phyloP scores from a whole-genome alignment of 306 rosid species.

The Castanea sativa region DNA sequence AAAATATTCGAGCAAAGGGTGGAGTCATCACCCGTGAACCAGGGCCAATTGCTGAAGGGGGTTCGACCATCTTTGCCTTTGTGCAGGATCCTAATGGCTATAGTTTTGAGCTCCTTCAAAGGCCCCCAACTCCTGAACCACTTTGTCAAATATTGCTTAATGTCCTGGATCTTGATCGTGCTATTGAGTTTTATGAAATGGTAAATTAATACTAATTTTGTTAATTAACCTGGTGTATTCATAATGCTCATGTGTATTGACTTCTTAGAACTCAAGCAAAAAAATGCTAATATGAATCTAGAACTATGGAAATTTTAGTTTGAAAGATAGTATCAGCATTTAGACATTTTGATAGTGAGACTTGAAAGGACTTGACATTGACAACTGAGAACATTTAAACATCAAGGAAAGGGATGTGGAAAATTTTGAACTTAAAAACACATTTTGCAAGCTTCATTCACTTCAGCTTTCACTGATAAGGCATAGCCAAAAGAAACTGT shows the following conservation, averaged over 20 bases:
- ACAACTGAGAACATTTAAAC: too few species aligned
- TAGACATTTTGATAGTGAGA: too few species aligned
- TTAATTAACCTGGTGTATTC: background rate
- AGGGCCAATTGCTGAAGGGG: conserved; percentile 75
- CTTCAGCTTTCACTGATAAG: too few species aligned
- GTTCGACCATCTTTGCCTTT: conserved; percentile 61
- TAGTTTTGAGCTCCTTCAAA: conserved; percentile 70
- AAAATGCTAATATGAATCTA: too few species aligned
- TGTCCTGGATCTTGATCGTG: conserved; percentile 81
- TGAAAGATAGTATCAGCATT: too few species aligned
- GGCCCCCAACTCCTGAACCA: conserved; percentile 78
- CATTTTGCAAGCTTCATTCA: too few species aligned
- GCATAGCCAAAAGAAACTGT: too few species aligned
- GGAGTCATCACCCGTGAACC: conserved; percentile 86
- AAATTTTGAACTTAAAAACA: too few species aligned
- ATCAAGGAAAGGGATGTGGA: too few species aligned
- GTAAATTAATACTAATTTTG: conserved; percentile 27
- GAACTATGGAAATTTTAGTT: too few species aligned
- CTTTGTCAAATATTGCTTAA: conserved; percentile 94
- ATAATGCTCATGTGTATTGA: background rate
- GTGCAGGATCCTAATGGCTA: conserved; percentile 96
- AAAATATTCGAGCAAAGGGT: conserved; percentile 66
- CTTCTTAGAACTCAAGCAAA: background rate
- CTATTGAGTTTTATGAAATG: conserved; percentile 87
- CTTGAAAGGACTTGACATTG: too few species aligned